Percentiles rank a stretch among this genome's conserved stretches.
phyloP scores from a whole-genome alignment of 2,329 filamentous ascomycete genomes.

The Ophioceras dolichostomum region DNA sequence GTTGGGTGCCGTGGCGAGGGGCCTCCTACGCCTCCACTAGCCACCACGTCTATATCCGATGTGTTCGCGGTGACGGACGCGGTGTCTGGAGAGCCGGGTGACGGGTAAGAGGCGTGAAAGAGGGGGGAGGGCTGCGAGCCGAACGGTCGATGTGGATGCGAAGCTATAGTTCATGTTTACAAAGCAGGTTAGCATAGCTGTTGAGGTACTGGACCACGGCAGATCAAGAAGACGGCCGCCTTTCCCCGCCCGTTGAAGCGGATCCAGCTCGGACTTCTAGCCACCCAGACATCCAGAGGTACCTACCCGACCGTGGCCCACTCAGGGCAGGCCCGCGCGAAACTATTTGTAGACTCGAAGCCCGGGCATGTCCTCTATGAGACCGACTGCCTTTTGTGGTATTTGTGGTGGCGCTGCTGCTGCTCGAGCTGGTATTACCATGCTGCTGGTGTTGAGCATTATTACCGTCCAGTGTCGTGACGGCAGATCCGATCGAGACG shows the following conservation, averaged over 20 bases:
- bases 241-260: no score
- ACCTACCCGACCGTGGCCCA: constrained; percentile 26
- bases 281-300: no score
- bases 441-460: no score
- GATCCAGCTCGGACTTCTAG: no score
- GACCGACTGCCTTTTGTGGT: constrained; percentile 34
- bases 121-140: constrained; percentile 34
- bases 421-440: no score
- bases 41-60: no score
- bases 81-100: constrained; percentile 22
- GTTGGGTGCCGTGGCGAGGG: constrained; percentile 27
- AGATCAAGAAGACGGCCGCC: neutral
- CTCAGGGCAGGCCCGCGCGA: constrained; percentile 32
- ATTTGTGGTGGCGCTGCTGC: constrained; percentile 25
- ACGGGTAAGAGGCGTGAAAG: constrained; percentile 42
- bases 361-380: constrained; percentile 57
- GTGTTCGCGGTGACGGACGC: no score
- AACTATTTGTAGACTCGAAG: constrained; percentile 69
- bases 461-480: constrained; percentile 29
- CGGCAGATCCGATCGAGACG: constrained; percentile 57
- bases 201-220: neutral
- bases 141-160: constrained; percentile 27
- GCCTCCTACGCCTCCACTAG: no score
- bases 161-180: constrained; percentile 13
- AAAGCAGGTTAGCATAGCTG: neutral